Evolutionary conservation across 805 yeast species (phyloP).

Genomic region (Suhomyces sp.): DNA sequence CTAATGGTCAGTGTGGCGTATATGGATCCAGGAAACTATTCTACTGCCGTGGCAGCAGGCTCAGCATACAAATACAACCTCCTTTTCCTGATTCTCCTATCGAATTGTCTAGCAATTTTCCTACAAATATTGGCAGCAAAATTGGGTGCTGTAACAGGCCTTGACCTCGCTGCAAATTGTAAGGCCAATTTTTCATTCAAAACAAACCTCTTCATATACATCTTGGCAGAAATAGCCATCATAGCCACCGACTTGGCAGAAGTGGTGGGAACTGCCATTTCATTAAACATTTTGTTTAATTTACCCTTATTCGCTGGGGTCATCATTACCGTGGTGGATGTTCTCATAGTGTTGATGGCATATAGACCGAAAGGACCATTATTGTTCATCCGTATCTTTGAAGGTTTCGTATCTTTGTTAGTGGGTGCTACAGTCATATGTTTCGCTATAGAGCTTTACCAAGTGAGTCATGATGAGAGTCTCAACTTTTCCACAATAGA

Average conservation of each 20-base stretch:
- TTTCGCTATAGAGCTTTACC: slow-evolving; percentile 73
- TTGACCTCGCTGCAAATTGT: slow-evolving; percentile 87
- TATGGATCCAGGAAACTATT: slow-evolving; percentile 97
- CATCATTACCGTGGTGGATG: slow-evolving; percentile 80
- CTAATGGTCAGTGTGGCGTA: slow-evolving; percentile 92
- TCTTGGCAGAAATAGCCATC: slow-evolving; percentile 85
- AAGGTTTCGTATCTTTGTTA: slow-evolving; percentile 71
- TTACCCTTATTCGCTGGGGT: slow-evolving; percentile 86
- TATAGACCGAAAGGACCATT: slow-evolving; percentile 84
- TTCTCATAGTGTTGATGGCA: slow-evolving; percentile 79
- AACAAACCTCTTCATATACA: slow-evolving; percentile 61
- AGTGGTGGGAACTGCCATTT: slow-evolving; percentile 96
- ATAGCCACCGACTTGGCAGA: slow-evolving; percentile 96
- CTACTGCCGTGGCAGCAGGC: slow-evolving; percentile 94
- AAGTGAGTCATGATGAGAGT: slow-evolving; percentile 52
- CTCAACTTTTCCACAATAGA: slow-evolving; percentile 47
- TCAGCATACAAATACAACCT: slow-evolving; percentile 79
- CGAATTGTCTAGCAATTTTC: slow-evolving; percentile 84
- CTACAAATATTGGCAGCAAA: slow-evolving; percentile 83
- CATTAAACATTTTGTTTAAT: slow-evolving; percentile 77
- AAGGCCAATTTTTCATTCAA: slow-evolving; percentile 66
- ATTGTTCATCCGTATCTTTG: slow-evolving; percentile 74
- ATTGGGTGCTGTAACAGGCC: slow-evolving; percentile 91
- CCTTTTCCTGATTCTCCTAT: slow-evolving; percentile 71
- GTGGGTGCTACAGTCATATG: slow-evolving; percentile 84